phyloP scores from a whole-genome alignment of 352 stramenopile species.

The Pythium brassicae region DNA sequence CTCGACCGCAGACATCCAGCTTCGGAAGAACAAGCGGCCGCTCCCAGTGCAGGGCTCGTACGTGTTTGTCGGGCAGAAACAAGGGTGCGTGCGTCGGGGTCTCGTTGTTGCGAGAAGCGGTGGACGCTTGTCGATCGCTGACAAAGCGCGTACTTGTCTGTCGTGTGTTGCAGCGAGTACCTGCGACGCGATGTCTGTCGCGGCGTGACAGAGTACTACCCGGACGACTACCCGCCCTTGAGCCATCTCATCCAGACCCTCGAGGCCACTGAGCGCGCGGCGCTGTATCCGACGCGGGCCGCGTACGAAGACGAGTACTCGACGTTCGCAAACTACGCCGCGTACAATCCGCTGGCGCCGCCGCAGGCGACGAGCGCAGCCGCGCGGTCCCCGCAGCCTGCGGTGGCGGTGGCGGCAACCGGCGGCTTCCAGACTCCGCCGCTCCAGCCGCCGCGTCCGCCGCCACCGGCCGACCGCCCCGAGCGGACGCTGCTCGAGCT shows the following conservation, averaged over 20 bases:
- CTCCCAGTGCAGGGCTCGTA: constrained; percentile 50
- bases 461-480: constrained; percentile 12
- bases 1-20: constrained; percentile 45
- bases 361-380: neutral
- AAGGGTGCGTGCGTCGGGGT: constrained; percentile 46
- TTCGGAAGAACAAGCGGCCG: constrained; percentile 64
- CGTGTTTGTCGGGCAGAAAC: constrained; percentile 74
- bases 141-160: neutral
- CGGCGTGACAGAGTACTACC: constrained; percentile 75
- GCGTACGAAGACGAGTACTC: constrained; percentile 70
- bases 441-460: neutral
- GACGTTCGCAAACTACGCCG: constrained; percentile 54
- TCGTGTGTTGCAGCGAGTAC: constrained; percentile 39
- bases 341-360: neutral
- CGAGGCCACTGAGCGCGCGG: constrained; percentile 48
- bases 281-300: constrained; percentile 55
- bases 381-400: constrained; percentile 2
- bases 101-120: neutral
- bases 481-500: constrained; percentile 31
- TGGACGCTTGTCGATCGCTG: neutral
- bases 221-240: constrained; percentile 64
- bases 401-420: neutral
- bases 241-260: constrained; percentile 67
- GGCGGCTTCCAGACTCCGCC: constrained; percentile 2
- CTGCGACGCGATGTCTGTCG: constrained; percentile 69